A percentile compares a stretch with the other conserved stretches of the same genome.
Evolutionary conservation across 768 basidiomycete species (phyloP).

Genomic region (Trametes elegans): DNA sequence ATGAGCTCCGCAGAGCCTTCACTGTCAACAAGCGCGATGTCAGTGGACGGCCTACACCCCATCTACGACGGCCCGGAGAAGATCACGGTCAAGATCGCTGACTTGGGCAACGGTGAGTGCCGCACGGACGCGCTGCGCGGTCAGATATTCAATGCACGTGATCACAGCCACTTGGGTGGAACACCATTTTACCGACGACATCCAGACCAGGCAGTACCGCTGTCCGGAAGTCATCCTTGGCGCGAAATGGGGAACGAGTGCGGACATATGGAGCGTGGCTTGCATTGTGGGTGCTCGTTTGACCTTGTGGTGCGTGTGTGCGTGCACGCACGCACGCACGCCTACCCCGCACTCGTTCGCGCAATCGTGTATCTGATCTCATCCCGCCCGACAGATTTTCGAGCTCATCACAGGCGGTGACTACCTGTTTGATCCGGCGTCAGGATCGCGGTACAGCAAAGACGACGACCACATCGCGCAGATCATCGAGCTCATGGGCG

Average conservation of each 20-base stretch:
- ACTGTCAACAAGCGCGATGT: slow-evolving; percentile 28
- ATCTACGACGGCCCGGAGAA: slow-evolving; percentile 44
- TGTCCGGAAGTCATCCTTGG: slow-evolving; percentile 98
- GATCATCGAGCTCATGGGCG: slow-evolving; percentile 94
- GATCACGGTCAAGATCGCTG: slow-evolving; percentile 98
- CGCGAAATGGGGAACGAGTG: slow-evolving; percentile 92
- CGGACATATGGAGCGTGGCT: slow-evolving; percentile 96
- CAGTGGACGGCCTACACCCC: slow-evolving; percentile 30
- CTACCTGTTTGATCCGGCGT: slow-evolving; percentile 96
- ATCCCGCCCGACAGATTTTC: slow-evolving; percentile 61
- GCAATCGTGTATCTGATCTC: slow-evolving; percentile 8
- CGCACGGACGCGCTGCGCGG: neutral
- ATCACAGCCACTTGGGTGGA: slow-evolving; percentile 83
- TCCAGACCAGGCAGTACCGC: slow-evolving; percentile 95
- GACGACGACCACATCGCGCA: slow-evolving; percentile 98
- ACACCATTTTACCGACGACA: slow-evolving; percentile 98
- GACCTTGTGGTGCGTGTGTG: neutral
- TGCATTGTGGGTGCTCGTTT: slow-evolving; percentile 67
- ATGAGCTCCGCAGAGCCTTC: slow-evolving; percentile 16
- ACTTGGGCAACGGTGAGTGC: slow-evolving; percentile 86
- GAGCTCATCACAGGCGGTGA: slow-evolving; percentile 96
- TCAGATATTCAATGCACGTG: neutral
- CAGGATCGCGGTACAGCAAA: slow-evolving; percentile 92
- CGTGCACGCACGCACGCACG: neutral
- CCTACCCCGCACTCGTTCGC: neutral